Percentiles rank a stretch among this genome's conserved stretches.
Evolutionary conservation across 2,329 filamentous ascomycete genomes (phyloP).

Genomic region (Fusarium incarnatum): DNA sequence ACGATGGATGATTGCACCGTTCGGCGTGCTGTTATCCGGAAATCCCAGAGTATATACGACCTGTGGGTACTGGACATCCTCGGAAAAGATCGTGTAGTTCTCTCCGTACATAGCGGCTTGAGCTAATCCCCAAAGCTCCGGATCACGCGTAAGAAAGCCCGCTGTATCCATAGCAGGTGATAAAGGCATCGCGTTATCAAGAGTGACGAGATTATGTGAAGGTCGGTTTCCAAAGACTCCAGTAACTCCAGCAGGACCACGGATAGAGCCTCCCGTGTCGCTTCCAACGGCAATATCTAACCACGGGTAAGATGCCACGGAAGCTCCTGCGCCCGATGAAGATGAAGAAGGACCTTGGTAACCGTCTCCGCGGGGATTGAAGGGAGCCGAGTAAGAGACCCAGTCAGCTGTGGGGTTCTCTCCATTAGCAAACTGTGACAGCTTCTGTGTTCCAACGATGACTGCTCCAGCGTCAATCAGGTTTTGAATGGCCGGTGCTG

Average conservation of each 20-base stretch:
- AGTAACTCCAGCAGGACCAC: slow-evolving; percentile 57
- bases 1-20: not conserved
- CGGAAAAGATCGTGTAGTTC: not conserved
- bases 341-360: slow-evolving; percentile 61
- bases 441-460: slow-evolving; percentile 27
- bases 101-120: not conserved
- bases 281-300: slow-evolving; percentile 49
- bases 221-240: slow-evolving; percentile 61
- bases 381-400: slow-evolving; percentile 55
- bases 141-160: slow-evolving; percentile 5
- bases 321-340: slow-evolving; percentile 55
- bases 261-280: slow-evolving; percentile 51
- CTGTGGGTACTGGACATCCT: not conserved
- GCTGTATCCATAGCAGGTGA: slow-evolving; percentile 55
- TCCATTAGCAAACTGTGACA: slow-evolving; percentile 29
- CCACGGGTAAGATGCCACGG: slow-evolving; percentile 57
- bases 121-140: not conserved
- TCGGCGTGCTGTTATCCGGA: not conserved
- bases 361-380: slow-evolving; percentile 61
- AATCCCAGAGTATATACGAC: not conserved
- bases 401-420: slow-evolving; percentile 3
- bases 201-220: slow-evolving; percentile 50
- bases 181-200: slow-evolving; percentile 58
- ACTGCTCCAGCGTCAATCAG: slow-evolving; percentile 29
- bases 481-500: slow-evolving; percentile 4